These are phyloP conservation scores for Schizophyllum commune DNA, from an alignment of 1,284 basidiomycete species.

Conservation along the genomic window DNA sequence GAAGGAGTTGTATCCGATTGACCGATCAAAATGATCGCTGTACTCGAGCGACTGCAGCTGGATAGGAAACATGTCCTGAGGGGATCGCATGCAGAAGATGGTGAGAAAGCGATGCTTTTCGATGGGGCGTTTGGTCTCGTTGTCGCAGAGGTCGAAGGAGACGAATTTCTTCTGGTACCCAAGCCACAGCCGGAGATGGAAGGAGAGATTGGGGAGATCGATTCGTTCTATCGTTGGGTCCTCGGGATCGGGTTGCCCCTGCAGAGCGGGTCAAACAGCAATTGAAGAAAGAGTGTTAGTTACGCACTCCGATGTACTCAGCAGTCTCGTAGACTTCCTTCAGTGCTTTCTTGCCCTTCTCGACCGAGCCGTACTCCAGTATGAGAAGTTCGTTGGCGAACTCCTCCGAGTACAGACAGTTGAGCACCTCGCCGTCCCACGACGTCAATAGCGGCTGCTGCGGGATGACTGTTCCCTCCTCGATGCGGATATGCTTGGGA, in stretches of 20 bases:
- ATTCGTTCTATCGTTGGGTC: neutral
- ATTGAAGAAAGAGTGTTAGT: neutral
- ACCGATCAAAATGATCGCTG: neutral
- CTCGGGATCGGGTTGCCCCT: neutral
- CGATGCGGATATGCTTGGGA: no score
- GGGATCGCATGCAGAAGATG: neutral
- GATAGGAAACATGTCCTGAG: neutral
- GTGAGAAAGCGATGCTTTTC: neutral
- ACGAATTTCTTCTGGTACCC: neutral
- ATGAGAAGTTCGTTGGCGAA: no score
- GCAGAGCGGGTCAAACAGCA: neutral
- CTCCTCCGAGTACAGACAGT: no score
- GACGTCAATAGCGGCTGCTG: no score
- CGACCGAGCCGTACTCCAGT: no score
- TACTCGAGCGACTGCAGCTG: neutral
- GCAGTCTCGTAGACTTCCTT: neutral
- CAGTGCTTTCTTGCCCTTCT: no score
- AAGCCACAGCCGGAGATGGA: neutral
- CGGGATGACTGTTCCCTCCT: no score
- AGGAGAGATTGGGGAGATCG: neutral
- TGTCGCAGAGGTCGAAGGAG: neutral
- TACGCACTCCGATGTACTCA: neutral
- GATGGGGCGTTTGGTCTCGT: neutral
- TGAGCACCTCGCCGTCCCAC: no score
- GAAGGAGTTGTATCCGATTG: neutral